Percentiles rank a stretch among this genome's conserved stretches.
These are phyloP conservation scores for Thraustochytrium sp. DNA, from an alignment of 352 stramenopile genomes.

Conservation along the genomic window DNA sequence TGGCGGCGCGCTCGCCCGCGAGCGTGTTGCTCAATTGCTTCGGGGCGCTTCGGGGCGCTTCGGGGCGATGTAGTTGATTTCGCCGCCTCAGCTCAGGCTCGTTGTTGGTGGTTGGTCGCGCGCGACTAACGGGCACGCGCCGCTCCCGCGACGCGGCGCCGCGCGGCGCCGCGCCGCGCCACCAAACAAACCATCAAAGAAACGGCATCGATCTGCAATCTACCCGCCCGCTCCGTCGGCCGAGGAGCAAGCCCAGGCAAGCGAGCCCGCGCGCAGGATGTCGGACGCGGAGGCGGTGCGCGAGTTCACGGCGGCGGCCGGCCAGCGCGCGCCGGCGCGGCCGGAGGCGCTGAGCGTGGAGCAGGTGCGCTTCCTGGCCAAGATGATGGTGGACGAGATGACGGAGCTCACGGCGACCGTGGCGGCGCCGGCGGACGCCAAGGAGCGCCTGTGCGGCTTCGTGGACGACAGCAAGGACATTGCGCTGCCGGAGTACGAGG, in stretches of 20 bases:
- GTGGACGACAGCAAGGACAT: conserved; percentile 47
- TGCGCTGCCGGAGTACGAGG: conserved; percentile 45
- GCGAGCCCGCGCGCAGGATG: not conserved
- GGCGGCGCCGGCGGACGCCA: conserved; percentile 36
- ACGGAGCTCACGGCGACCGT: conserved; percentile 50
- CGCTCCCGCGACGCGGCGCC: no score
- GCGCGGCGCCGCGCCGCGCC: no score
- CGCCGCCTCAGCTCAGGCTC: no score
- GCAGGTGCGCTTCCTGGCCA: conserved; percentile 48
- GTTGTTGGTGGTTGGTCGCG: no score
- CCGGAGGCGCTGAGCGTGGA: conserved; percentile 41
- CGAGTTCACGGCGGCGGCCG: conserved; percentile 46
- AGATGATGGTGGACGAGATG: conserved; percentile 52
- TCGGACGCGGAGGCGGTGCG: conserved; percentile 27
- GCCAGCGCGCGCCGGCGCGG: conserved; percentile 38
- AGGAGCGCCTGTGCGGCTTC: conserved; percentile 42
- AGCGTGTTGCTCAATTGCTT: conserved; percentile 7
- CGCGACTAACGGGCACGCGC: no score
- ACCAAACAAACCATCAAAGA: no score
- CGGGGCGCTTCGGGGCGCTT: no score
- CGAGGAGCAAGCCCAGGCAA: not conserved
- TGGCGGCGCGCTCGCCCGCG: not conserved
- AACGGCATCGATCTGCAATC: no score
- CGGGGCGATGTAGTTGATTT: no score
- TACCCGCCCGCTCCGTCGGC: no score